These are phyloP conservation scores for Teunomyces lycoperdinae DNA, from an alignment of 805 yeast species.

Conservation along the genomic window DNA sequence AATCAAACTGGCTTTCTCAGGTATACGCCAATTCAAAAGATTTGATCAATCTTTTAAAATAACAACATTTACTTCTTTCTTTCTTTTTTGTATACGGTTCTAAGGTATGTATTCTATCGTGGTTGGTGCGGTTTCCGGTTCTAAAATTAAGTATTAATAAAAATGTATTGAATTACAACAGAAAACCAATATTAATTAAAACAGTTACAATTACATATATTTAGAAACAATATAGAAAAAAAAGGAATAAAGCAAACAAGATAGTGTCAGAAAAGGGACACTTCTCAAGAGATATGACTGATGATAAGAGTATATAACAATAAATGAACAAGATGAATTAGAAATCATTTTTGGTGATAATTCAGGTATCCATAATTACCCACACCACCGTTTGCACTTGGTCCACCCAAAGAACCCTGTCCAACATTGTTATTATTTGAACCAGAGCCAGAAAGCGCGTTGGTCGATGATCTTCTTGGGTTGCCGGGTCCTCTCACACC, in stretches of 20 bases:
- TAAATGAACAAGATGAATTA: slow-evolving; percentile 5
- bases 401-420: slow-evolving; percentile 4
- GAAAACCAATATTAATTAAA: background rate
- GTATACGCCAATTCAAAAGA: slow-evolving; percentile 40
- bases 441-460: slow-evolving; percentile 18
- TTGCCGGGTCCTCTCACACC: slow-evolving; percentile 82
- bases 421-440: slow-evolving; percentile 3
- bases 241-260: background rate
- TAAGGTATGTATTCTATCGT: too few relatives aligned
- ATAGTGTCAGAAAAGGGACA: slow-evolving; percentile 2
- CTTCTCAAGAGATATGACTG: slow-evolving; percentile 5
- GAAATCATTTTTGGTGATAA: slow-evolving; percentile 20
- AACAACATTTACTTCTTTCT: background rate
- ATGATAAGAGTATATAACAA: slow-evolving; percentile 10
- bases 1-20: slow-evolving; percentile 37
- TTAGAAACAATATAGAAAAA: slow-evolving; percentile 1
- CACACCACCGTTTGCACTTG: slow-evolving; percentile 14
- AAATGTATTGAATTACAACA: too few relatives aligned
- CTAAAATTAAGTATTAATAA: too few relatives aligned
- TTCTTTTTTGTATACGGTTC: background rate
- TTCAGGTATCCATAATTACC: slow-evolving; percentile 38
- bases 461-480: slow-evolving; percentile 39
- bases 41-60: slow-evolving; percentile 12
- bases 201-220: slow-evolving; percentile 5
- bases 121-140: too few relatives aligned